phyloP scores from a whole-genome alignment of 2,329 filamentous ascomycete species.

The Emmonsiellopsis sp. region DNA sequence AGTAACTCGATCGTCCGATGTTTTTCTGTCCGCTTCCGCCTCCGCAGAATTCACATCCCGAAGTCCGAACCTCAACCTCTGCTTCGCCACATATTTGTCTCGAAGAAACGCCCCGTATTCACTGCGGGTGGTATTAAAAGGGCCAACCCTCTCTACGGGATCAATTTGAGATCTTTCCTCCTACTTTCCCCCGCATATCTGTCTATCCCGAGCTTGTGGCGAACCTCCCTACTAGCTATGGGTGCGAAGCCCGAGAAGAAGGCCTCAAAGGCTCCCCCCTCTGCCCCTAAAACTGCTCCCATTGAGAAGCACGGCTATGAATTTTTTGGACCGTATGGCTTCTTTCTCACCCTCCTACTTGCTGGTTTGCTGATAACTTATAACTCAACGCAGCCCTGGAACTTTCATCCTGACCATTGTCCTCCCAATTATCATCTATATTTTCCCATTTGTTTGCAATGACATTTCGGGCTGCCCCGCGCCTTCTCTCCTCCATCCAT shows the following conservation, averaged over 20 bases:
- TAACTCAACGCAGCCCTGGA: slow-evolving; percentile 5
- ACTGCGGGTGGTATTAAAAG: too few species aligned
- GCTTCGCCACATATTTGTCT: too few species aligned
- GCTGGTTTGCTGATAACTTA: slow-evolving; percentile 7
- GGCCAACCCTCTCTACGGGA: too few species aligned
- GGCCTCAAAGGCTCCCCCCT: background rate
- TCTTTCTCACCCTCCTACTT: background rate
- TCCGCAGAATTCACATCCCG: too few species aligned
- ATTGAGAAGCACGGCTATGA: slow-evolving; percentile 1
- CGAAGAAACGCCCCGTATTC: too few species aligned
- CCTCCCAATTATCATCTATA: slow-evolving; percentile 68
- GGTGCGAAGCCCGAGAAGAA: background rate
- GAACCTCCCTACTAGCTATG: background rate
- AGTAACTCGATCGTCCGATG: background rate
- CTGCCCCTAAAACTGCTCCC: background rate
- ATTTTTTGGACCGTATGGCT: slow-evolving; percentile 1
- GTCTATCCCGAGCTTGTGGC: background rate
- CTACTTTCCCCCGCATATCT: background rate
- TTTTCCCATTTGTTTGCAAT: slow-evolving; percentile 80
- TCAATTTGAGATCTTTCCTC: too few species aligned
- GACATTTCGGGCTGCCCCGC: slow-evolving; percentile 85
- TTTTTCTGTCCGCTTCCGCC: background rate
- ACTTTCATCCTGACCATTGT: slow-evolving; percentile 58
- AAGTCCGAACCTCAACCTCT: too few species aligned
- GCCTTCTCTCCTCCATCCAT: slow-evolving; percentile 66